phyloP scores from a whole-genome alignment of 1,284 basidiomycete genomes.

The Papiliotrema terrestris region DNA sequence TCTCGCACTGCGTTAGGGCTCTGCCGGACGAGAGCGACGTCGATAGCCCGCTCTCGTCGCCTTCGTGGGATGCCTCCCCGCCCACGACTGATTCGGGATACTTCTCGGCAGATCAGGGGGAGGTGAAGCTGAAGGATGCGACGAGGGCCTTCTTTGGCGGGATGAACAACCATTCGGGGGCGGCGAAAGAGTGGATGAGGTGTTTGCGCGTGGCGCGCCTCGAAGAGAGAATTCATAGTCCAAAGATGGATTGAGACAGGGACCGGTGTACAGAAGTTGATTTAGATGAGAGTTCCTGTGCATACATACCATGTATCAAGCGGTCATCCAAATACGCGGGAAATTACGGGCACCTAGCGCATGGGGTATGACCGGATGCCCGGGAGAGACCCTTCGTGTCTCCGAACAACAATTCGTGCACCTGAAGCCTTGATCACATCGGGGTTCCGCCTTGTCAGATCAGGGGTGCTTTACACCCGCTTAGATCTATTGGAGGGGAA shows the following conservation, averaged over 20 bases:
- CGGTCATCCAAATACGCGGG: too few species aligned
- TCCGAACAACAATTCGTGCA: too few species aligned
- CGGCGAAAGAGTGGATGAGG: slow-evolving; percentile 58
- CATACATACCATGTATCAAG: too few species aligned
- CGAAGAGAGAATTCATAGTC: background rate
- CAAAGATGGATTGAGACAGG: background rate
- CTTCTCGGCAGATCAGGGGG: slow-evolving; percentile 14
- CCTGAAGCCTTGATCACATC: too few species aligned
- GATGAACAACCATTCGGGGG: slow-evolving; percentile 65
- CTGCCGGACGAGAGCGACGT: slow-evolving; percentile 3
- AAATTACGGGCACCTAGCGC: too few species aligned
- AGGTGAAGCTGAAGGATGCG: slow-evolving; percentile 51
- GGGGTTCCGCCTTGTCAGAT: too few species aligned
- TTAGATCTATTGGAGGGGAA: too few species aligned
- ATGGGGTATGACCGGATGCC: too few species aligned
- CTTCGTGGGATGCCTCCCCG: slow-evolving; percentile 11
- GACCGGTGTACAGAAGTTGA: too few species aligned
- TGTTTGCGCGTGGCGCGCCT: slow-evolving; percentile 55
- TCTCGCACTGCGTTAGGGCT: slow-evolving; percentile 15
- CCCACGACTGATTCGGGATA: slow-evolving; percentile 24
- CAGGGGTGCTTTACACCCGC: too few species aligned
- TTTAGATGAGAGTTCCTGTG: too few species aligned
- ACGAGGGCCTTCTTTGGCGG: slow-evolving; percentile 67
- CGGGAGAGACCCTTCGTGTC: too few species aligned
- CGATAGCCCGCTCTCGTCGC: background rate